A percentile compares a stretch with the other conserved stretches of the same genome.
Conservation (phyloP, 2,329 filamentous ascomycete genomes). For the Penicillium sp. region DNA sequence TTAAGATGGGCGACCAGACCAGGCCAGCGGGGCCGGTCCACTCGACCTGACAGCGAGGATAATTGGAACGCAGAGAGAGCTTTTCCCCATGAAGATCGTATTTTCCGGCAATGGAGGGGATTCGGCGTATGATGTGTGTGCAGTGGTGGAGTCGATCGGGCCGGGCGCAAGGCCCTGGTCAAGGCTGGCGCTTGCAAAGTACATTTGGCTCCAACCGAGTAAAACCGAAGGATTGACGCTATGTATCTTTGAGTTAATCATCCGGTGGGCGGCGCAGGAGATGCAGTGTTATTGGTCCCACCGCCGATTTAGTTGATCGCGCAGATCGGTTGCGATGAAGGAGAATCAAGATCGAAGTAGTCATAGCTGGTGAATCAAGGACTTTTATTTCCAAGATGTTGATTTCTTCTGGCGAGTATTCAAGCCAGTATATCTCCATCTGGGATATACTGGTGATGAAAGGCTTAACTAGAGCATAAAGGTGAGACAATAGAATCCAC, state of each 20-base stretch:
- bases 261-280: background rate
- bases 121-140: slow-evolving; percentile 1
- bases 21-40: slow-evolving; percentile 17
- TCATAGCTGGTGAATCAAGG: no score
- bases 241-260: background rate
- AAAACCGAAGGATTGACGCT: background rate
- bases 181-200: no score
- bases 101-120: background rate
- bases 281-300: background rate
- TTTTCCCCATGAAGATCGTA: no score
- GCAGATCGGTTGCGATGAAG: slow-evolving; percentile 11
- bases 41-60: background rate
- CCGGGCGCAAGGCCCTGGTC: background rate
- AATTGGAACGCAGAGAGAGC: background rate
- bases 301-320: slow-evolving; percentile 4
- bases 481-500: no score
- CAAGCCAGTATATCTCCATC: no score
- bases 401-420: no score
- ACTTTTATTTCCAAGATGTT: no score
- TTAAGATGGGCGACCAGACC: no score
- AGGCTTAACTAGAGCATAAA: no score
- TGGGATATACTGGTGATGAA: no score
- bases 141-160: background rate
- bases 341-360: slow-evolving; percentile 2
- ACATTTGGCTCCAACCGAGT: background rate